Base-by-base conservation (phyloP, 2,329 filamentous ascomycete species). In the Fusarium haematococcum region DNA sequence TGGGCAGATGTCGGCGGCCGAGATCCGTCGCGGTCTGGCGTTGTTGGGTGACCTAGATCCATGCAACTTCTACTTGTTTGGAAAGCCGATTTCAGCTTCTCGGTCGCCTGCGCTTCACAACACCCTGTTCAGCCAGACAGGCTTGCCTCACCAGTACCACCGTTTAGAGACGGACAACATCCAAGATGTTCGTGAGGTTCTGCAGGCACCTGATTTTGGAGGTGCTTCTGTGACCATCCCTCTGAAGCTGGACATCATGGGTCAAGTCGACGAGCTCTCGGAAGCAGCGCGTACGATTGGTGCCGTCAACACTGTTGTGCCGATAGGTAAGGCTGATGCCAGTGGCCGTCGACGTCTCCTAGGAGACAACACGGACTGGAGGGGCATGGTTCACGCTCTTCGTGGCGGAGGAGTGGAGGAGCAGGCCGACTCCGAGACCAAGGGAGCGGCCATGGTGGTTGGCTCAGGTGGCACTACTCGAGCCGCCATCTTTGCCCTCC, bases 171-270 rank as follows among this genome's bases (percentile, higher is more conserved):
- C 95, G 1, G 89, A 91, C 73, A 84, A 88, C 33, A 89, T 86
- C 11, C 82, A 85, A 8, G 87, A 93, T 39, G 86, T 97, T 5
- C 85, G 86, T 74, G 85, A 89, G 3, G 84, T 94, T 59, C 92
- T 99, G 68, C 90, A 89, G 9, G 85, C 91, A 1, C 85, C 92
- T 1, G 88, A 93, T 75, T 99, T 99, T 80, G 97, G 97, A 9
- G 97, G 97, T 67, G 96, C 94, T 4, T 98, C 95, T 4, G 95
- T 99, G 54, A 99, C 97, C 0, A 98, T 99, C 60, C 97, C 97
- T 1, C 87, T 99, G 64, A 99, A 99, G 85, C 86, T 97, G 33
- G 94, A 97, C 77, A 91, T 98, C 67, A 95, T 97, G 85, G 87
- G 90, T 0, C 84, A 96, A 6, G 86, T 99, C 16, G 95, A 98